These are phyloP conservation scores for Pyrenophora tritici-repentis DNA, from an alignment of 2,329 filamentous ascomycete genomes.

Conservation along the genomic window DNA sequence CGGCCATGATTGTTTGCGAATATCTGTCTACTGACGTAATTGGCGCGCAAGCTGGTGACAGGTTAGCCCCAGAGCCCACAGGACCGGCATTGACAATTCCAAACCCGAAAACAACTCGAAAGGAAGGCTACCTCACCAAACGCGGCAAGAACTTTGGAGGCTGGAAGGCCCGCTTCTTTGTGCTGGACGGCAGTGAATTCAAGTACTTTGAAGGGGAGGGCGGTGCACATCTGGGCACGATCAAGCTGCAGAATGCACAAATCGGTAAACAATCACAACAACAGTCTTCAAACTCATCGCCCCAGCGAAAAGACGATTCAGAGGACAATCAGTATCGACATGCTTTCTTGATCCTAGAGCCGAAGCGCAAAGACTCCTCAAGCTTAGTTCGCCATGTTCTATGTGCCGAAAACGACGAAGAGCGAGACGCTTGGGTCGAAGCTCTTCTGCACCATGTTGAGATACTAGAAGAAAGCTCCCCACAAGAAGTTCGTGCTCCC, in stretches of 20 bases:
- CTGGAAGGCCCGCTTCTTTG: slow-evolving; percentile 86
- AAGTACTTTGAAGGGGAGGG: slow-evolving; percentile 93
- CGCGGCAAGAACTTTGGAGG: slow-evolving; percentile 98
- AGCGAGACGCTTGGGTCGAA: slow-evolving; percentile 93
- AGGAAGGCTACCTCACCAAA: slow-evolving; percentile 93
- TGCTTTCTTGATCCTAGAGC: slow-evolving; percentile 91
- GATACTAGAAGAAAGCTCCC: slow-evolving; percentile 57
- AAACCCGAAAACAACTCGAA: slow-evolving; percentile 62
- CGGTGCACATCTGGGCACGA: slow-evolving; percentile 87
- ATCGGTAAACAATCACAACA: slow-evolving; percentile 88
- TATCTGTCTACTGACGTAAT: slow-evolving; percentile 77
- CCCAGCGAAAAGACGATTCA: slow-evolving; percentile 71
- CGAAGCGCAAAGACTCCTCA: slow-evolving; percentile 91
- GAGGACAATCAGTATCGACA: slow-evolving; percentile 93
- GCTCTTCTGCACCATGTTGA: slow-evolving; percentile 89
- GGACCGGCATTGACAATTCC: slow-evolving; percentile 47
- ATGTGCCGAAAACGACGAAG: slow-evolving; percentile 90
- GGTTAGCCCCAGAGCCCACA: slow-evolving; percentile 62
- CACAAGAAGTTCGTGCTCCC: slow-evolving; percentile 52
- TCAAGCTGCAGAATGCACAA: slow-evolving; percentile 87
- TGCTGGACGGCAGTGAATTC: slow-evolving; percentile 71
- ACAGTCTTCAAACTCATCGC: slow-evolving; percentile 60
- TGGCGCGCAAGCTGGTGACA: slow-evolving; percentile 59
- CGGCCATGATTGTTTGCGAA: slow-evolving; percentile 80
- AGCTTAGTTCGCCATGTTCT: slow-evolving; percentile 90